Evolutionary conservation across 192 early-diverging fungal genomes (phyloP).

Genomic region (Pilaira anomala): DNA sequence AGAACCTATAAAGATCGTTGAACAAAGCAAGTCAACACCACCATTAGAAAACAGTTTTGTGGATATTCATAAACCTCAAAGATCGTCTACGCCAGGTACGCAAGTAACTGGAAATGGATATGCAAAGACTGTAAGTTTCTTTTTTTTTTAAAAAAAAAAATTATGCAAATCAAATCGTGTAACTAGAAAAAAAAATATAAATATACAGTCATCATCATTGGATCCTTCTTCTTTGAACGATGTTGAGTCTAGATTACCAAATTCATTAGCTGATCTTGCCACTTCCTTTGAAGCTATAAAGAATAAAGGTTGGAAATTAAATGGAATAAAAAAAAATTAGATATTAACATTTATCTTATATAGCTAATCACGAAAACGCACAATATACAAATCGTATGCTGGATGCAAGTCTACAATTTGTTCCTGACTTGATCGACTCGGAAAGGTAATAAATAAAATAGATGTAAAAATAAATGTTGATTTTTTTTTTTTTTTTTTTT

Average conservation of each 20-base stretch:
- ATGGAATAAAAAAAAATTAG: background rate
- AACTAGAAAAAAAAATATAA: background rate
- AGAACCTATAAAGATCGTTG: slow-evolving; percentile 36
- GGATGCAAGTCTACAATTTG: slow-evolving; percentile 76
- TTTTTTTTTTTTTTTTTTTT: too few relatives aligned
- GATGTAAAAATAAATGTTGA: background rate
- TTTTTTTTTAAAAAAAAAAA: background rate
- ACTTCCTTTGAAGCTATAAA: slow-evolving; percentile 54
- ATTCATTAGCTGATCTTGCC: slow-evolving; percentile 53
- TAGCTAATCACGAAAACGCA: slow-evolving; percentile 43
- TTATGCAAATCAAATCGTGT: background rate
- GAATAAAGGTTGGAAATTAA: slow-evolving; percentile 36
- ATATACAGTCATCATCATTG: slow-evolving; percentile 1
- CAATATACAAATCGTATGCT: slow-evolving; percentile 69
- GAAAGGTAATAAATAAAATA: slow-evolving; percentile 56
- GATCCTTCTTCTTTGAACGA: slow-evolving; percentile 1
- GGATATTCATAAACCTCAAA: slow-evolving; percentile 19
- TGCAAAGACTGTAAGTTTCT: slow-evolving; percentile 13
- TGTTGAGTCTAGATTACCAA: slow-evolving; percentile 46
- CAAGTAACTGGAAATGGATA: background rate
- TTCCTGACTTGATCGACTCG: slow-evolving; percentile 81
- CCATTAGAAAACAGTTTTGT: slow-evolving; percentile 11
- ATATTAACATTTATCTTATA: background rate
- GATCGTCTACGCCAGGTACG: slow-evolving; percentile 7
- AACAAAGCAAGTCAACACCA: slow-evolving; percentile 19